Evolutionary conservation across 805 yeast species (phyloP).

Genomic region (Teunomyces aglyptinius): DNA sequence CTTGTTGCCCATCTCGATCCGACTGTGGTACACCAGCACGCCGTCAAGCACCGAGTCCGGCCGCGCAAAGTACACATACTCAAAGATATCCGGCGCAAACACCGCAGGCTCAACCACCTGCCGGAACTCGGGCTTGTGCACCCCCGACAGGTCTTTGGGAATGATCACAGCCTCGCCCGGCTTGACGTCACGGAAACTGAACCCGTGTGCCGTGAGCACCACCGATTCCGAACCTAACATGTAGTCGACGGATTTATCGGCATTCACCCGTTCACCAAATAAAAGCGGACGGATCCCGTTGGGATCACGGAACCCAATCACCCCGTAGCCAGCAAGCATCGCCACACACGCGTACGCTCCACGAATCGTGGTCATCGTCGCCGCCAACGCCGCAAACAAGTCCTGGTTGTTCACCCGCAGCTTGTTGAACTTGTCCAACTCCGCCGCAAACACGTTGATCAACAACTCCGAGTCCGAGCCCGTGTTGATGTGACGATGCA

Average conservation of each 20-base stretch:
- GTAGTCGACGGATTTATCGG: constrained; percentile 73
- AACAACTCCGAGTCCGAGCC: constrained; percentile 93
- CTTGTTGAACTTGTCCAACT: constrained; percentile 86
- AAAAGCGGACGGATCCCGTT: constrained; percentile 92
- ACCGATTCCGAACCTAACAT: constrained; percentile 96
- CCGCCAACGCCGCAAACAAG: constrained; percentile 79
- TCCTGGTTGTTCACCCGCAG: constrained; percentile 90
- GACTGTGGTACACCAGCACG: constrained; percentile 89
- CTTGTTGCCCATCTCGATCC: constrained; percentile 91
- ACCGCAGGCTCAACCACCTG: constrained; percentile 78
- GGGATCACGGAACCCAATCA: constrained; percentile 96
- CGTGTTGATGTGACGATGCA: constrained; percentile 95
- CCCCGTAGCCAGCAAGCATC: constrained; percentile 92
- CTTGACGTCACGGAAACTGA: constrained; percentile 73
- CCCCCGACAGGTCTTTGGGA: constrained; percentile 57
- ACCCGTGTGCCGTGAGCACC: constrained; percentile 90
- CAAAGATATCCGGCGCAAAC: constrained; percentile 94
- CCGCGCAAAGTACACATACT: constrained; percentile 96
- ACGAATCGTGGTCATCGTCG: constrained; percentile 75
- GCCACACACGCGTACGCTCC: constrained; percentile 98
- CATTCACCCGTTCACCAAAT: constrained; percentile 73
- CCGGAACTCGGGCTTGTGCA: constrained; percentile 68
- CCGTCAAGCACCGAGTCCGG: constrained; percentile 97
- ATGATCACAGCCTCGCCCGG: constrained; percentile 98
- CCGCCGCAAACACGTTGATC: constrained; percentile 87